Evolutionary conservation across 257 asterid species (phyloP), one percentile per base, ranked within the genome.

Genomic region (Coffea canephora): DNA sequence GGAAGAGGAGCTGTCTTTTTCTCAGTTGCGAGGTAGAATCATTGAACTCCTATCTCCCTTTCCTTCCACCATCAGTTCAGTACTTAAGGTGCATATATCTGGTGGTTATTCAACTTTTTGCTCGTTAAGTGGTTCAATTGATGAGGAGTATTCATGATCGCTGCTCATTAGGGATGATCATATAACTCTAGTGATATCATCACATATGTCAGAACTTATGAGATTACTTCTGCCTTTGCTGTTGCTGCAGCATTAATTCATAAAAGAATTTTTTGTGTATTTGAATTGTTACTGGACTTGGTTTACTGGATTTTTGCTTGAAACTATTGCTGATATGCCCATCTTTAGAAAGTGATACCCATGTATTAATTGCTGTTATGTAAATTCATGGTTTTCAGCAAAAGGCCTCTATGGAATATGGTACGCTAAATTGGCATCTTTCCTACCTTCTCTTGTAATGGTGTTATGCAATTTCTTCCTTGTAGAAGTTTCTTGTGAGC

Each of bases 1-100:
- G 99, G 99, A 74, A 90, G 99, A 87, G 99, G 99, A 70, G 99
- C 99, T 21, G 98, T 96, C 73, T 96, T 96, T 81, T 94, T 96
- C 91, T 96, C 99, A 36, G 99, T 96, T 84, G 99, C 99, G 86
- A 92, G 98, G 99, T 95, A 87, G 70, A 27, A 16, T 78, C 71
- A 25, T 27, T 45, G 55, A 27, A 70, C 6, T 59, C 23, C 39
- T 19, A 12, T 8, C 2, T 73, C 57, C 13, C 50, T 15, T 54
- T 52, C 77, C 34, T 74, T 31, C 48, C 27, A 46, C 62, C 62
- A 14, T 52, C 6, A 4, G 6, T 34, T 72, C 25, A 19, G 75
- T 21, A 55, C 64, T 72, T 71, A 57, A 71, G 61, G n/a, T 72
- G 25, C 25, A 48, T 49, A 25, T 3, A 72, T 14, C 59, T 52